Evolutionary conservation across 2,329 filamentous ascomycete species (phyloP).

Genomic region (Aureobasidium lini): DNA sequence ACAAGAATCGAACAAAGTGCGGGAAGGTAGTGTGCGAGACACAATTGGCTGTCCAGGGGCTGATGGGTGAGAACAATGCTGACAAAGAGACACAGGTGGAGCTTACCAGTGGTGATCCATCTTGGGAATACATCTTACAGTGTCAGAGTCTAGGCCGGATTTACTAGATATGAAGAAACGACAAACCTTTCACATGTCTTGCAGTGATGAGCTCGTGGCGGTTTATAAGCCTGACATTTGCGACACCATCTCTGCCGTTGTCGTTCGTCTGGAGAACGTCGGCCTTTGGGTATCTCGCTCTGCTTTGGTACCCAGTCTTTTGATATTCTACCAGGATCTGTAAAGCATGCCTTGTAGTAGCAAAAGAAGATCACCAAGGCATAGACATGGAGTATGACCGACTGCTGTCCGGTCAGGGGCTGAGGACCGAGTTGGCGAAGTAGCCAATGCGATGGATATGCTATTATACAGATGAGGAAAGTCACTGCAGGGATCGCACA

Average conservation of each 20-base stretch:
- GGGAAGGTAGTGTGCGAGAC: constrained; percentile 76
- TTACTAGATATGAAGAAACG: background rate
- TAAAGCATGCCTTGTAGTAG: constrained; percentile 58
- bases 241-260: constrained; percentile 57
- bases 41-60: constrained; percentile 50
- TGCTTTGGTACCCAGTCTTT: constrained; percentile 30
- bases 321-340: constrained; percentile 51
- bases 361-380: constrained; percentile 59
- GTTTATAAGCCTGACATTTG: constrained; percentile 68
- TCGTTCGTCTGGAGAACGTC: constrained; percentile 9
- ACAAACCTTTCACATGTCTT: constrained; percentile 58
- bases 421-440: constrained; percentile 53
- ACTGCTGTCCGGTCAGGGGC: constrained; percentile 51
- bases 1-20: constrained; percentile 72
- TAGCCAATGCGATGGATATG: constrained; percentile 64
- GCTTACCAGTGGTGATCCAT: constrained; percentile 88
- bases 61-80: background rate
- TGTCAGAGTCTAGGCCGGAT: background rate
- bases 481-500: constrained; percentile 65
- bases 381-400: constrained; percentile 58
- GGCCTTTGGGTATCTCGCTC: background rate
- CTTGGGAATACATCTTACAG: constrained; percentile 52
- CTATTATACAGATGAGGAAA: constrained; percentile 59
- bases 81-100: constrained; percentile 43
- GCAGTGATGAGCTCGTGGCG: constrained; percentile 74